A percentile compares a stretch with the other conserved stretches of the same genome.
These are phyloP conservation scores for Smithsoniella earleae DNA, from an alignment of 163 green algal genomes.

Conservation along the genomic window DNA sequence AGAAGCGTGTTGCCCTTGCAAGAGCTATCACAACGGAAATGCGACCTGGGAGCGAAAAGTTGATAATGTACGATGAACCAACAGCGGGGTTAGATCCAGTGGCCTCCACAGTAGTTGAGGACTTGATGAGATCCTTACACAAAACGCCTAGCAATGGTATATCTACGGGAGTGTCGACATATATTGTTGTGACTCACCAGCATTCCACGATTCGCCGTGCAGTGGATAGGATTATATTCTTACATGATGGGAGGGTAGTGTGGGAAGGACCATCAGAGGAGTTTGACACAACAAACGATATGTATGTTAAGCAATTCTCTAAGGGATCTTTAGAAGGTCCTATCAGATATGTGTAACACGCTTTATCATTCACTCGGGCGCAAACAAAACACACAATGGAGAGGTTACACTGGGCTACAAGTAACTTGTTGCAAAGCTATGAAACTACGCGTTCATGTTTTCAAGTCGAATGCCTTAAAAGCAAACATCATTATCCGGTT, in stretches of 20 bases:
- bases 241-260: conserved; percentile 89
- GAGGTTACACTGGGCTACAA: neutral
- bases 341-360: conserved; percentile 72
- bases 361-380: neutral
- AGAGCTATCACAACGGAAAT: conserved; percentile 81
- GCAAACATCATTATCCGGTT: too few relatives aligned
- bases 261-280: conserved; percentile 85
- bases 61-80: conserved; percentile 99
- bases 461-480: too few relatives aligned
- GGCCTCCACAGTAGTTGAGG: conserved; percentile 92
- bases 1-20: conserved; percentile 93
- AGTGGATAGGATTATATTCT: conserved; percentile 93
- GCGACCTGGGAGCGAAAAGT: conserved; percentile 47
- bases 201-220: conserved; percentile 85
- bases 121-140: conserved; percentile 90
- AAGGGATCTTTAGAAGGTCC: conserved; percentile 78
- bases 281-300: conserved; percentile 85
- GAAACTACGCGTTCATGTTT: too few relatives aligned
- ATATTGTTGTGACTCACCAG: conserved; percentile 98
- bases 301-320: conserved; percentile 92
- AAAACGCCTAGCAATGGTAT: conserved; percentile 17
- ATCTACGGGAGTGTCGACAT: conserved; percentile 58
- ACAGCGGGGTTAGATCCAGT: conserved; percentile 96
- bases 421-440: neutral
- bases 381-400: neutral